A percentile compares a stretch with the other conserved stretches of the same genome.
These are phyloP conservation scores for Lolium multiflorum DNA, from an alignment of 176 grass and related monocot species.

Conservation along the genomic window DNA sequence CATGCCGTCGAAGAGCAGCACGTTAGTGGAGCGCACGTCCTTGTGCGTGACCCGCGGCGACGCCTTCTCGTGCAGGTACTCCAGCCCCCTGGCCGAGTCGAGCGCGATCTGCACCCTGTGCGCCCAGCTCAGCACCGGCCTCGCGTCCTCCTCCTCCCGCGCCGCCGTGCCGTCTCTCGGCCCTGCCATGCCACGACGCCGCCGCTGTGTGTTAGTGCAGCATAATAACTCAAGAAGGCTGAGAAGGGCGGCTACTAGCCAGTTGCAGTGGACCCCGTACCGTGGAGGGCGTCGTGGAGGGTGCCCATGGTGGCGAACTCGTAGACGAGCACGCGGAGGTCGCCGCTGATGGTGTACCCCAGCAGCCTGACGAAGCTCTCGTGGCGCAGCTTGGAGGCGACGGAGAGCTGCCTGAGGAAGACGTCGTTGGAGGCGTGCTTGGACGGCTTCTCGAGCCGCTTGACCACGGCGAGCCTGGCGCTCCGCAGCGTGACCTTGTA, in stretches of 20 bases:
- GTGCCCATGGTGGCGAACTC: conserved; percentile 63
- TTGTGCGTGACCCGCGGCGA: conserved; percentile 55
- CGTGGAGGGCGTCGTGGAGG: conserved; percentile 66
- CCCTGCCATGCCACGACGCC: not conserved
- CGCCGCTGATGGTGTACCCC: conserved; percentile 49
- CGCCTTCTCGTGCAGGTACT: conserved; percentile 76
- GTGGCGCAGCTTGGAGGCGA: conserved; percentile 53
- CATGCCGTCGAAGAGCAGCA: conserved; percentile 66
- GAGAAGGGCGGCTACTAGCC: no score
- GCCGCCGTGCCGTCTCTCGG: not conserved
- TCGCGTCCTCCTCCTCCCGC: not conserved
- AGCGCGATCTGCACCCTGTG: conserved; percentile 62
- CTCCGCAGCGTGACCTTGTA: conserved; percentile 44
- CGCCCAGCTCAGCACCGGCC: conserved; percentile 57
- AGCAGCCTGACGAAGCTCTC: conserved; percentile 56
- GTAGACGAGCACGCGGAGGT: conserved; percentile 59
- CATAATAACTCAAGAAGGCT: no score
- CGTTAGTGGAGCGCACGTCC: conserved; percentile 69
- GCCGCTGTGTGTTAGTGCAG: no score
- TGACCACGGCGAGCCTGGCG: conserved; percentile 45
- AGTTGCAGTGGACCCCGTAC: not conserved
- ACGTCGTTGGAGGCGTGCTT: conserved; percentile 53
- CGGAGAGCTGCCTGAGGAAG: conserved; percentile 51
- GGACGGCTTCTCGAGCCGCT: conserved; percentile 56
- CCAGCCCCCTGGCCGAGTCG: conserved; percentile 63